These are phyloP conservation scores for Penicillium sp. DNA, from an alignment of 2,329 filamentous ascomycete genomes.

Conservation along the genomic window DNA sequence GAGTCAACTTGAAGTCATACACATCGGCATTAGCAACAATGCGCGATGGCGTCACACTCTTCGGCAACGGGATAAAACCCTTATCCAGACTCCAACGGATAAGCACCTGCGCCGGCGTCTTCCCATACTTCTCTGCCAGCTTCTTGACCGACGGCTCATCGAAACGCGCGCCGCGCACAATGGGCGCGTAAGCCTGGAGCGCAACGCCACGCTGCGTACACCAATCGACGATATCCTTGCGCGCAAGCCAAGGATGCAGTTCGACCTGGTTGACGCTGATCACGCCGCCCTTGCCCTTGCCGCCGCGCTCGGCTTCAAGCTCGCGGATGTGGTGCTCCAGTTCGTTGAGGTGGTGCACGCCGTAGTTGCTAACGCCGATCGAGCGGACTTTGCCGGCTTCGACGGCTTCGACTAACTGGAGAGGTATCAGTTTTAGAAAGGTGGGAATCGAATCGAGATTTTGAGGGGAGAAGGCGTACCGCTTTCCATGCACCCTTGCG, in stretches of 20 bases:
- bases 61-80: constrained; percentile 58
- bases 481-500: constrained; percentile 72
- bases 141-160: constrained; percentile 63
- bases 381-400: constrained; percentile 67
- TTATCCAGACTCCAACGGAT: constrained; percentile 75
- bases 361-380: constrained; percentile 75
- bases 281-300: constrained; percentile 58
- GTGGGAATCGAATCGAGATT: not conserved
- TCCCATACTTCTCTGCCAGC: constrained; percentile 66
- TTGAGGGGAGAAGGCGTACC: constrained; percentile 4
- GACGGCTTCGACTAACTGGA: constrained; percentile 68
- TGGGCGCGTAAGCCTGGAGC: constrained; percentile 75
- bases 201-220: constrained; percentile 67
- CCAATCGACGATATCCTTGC: constrained; percentile 62
- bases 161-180: constrained; percentile 70
- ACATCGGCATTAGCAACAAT: constrained; percentile 59
- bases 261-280: constrained; percentile 77
- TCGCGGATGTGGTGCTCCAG: constrained; percentile 52
- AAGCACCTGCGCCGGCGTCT: constrained; percentile 70
- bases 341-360: constrained; percentile 70
- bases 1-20: constrained; percentile 57
- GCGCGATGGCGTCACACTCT: constrained; percentile 56
- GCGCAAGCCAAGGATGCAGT: constrained; percentile 77
- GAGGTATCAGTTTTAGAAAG: not conserved
- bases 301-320: constrained; percentile 17